Base-by-base conservation (phyloP, 1,284 basidiomycete genomes). In the Trichosporon ovoides region DNA sequence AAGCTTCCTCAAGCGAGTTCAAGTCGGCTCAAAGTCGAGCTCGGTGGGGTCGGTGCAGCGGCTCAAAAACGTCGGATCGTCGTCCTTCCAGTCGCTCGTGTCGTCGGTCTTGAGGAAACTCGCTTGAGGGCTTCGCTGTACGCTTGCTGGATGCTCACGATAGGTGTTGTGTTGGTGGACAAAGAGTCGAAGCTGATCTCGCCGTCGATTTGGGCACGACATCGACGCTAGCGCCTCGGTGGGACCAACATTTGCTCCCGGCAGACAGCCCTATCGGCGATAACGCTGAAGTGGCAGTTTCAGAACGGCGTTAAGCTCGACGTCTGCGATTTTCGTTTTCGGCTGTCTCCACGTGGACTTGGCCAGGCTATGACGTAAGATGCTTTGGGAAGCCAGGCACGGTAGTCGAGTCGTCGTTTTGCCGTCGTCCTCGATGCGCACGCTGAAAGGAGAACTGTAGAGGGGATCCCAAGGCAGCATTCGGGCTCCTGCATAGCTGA, bases 91-190 rank as follows among this genome's bases (percentile, higher is more conserved):
- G 6, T 16, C 28, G 22, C 22, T 13, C 24, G 43, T 48, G 24
- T 46, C 43, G 43, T 3, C 16, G 43, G 43, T 12, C 43, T 28
- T 28, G 22, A 48, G 22, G 28, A 22, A 48, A 48, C 43, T 48
- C 43, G 43, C 43, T 48, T 24, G 43, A 48, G 43, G 40, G 43
- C 43, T 48, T 48, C 22, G 43, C 43, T 22, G 22, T 48, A 16
- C 43, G 43, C 43, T 22, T 48, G 24, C 22, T 48, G 24, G 43
- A 48, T 48, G 43, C 43, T 48, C 43, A 48, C 43, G 43, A n/a
- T 48, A 31, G 43, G 43, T 48, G 43, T 48, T 48, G 43, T 48
- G 43, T 48, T 48, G 43, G 43, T 48, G 43, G 43, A 48, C 43
- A 48, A 48, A 48, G 43, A 48, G 43, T 48, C 43, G 43, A 48